Evolutionary conservation across 1,284 basidiomycete species (phyloP).

Genomic region (Wolfiporia cocos): DNA sequence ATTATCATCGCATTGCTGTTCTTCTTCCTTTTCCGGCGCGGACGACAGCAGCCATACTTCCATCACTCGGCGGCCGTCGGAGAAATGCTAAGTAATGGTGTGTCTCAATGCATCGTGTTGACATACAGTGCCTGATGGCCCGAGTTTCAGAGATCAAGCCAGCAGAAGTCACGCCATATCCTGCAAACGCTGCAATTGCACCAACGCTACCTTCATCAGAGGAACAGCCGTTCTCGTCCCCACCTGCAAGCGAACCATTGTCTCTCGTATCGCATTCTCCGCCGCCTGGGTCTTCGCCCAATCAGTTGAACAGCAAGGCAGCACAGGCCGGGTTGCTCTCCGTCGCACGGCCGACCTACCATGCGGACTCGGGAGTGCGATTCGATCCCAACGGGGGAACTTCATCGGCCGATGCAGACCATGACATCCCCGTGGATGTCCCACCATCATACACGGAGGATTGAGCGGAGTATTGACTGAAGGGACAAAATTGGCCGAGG

Average conservation of each 20-base stretch:
- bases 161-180: background rate
- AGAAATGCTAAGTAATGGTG: slow-evolving; percentile 4
- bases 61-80: background rate
- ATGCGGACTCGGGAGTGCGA: slow-evolving; percentile 12
- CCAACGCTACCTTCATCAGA: background rate
- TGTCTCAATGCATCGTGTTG: background rate
- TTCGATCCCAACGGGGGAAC: slow-evolving; percentile 3
- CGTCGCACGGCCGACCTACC: slow-evolving; percentile 8
- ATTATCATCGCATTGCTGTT: background rate
- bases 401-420: background rate
- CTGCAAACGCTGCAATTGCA: background rate
- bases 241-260: too few relatives aligned
- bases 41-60: slow-evolving; percentile 2
- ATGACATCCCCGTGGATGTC: slow-evolving; percentile 5
- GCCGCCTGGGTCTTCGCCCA: background rate
- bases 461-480: background rate
- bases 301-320: slow-evolving; percentile 6
- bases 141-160: background rate
- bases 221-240: background rate
- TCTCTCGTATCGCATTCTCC: too few relatives aligned
- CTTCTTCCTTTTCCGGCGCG: background rate
- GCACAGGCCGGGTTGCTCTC: slow-evolving; percentile 10
- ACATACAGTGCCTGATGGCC: background rate
- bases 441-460: background rate
- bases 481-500: background rate